Evolutionary conservation across 768 basidiomycete genomes (phyloP).

Genomic region (Panus rudis): DNA sequence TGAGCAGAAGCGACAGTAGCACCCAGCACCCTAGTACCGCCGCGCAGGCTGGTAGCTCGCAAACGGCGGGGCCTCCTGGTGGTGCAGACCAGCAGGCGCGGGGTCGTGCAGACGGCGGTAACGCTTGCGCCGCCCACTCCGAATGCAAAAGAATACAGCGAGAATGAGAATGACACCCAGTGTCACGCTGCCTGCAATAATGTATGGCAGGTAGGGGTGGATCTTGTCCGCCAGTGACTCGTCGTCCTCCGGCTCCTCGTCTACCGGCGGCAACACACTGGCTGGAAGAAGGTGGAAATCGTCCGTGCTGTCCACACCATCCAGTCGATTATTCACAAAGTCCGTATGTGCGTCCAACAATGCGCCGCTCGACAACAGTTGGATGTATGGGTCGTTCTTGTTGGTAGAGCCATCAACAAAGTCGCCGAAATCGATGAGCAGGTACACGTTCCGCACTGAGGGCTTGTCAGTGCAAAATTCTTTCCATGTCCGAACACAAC

Average conservation of each 20-base stretch:
- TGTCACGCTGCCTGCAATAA: conserved; percentile 22
- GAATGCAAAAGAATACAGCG: conserved; percentile 12
- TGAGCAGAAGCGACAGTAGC: background rate
- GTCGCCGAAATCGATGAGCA: conserved; percentile 30
- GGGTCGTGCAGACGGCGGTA: conserved; percentile 23
- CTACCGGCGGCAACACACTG: conserved; percentile 13
- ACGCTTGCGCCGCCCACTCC: conserved; percentile 10
- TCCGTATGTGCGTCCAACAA: conserved; percentile 23
- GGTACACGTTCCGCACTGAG: conserved; percentile 31
- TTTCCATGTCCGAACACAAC: conserved; percentile 6
- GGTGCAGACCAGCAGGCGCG: conserved; percentile 18
- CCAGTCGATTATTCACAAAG: conserved; percentile 26
- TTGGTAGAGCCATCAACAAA: conserved; percentile 25
- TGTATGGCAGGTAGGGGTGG: conserved; percentile 22
- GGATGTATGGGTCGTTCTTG: conserved; percentile 27
- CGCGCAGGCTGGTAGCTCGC: conserved; percentile 16
- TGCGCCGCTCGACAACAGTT: conserved; percentile 24
- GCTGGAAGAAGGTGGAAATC: conserved; percentile 20
- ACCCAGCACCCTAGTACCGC: conserved; percentile 8
- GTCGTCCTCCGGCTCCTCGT: conserved; percentile 10
- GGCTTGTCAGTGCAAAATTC: background rate
- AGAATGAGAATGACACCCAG: conserved; percentile 17
- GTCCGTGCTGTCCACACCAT: conserved; percentile 24
- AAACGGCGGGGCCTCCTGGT: conserved; percentile 14
- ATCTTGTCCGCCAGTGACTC: conserved; percentile 14